phyloP scores from a whole-genome alignment of 1,284 basidiomycete species.

The Boletus semigastroideus region DNA sequence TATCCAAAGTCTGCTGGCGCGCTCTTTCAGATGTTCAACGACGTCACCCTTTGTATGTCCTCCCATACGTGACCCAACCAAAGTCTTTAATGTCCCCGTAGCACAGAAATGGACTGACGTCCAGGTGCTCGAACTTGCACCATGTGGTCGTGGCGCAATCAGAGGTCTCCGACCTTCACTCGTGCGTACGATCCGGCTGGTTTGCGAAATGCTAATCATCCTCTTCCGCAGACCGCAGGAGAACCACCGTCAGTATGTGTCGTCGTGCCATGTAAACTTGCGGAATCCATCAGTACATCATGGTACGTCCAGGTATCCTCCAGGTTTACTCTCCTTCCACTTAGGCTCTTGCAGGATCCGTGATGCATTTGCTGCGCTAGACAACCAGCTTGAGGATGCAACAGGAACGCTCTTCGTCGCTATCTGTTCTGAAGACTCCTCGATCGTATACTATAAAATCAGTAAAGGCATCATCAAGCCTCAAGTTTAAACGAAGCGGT shows the following conservation, averaged over 20 bases:
- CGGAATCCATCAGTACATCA: conserved; percentile 60
- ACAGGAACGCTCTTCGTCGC: conserved; percentile 62
- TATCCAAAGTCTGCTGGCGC: conserved; percentile 52
- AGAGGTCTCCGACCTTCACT: conserved; percentile 55
- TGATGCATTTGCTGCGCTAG: conserved; percentile 52
- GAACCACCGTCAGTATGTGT: conserved; percentile 34
- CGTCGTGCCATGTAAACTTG: conserved; percentile 67
- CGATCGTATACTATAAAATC: conserved; percentile 80
- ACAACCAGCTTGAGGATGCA: conserved; percentile 17
- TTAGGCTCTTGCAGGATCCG: conserved; percentile 45
- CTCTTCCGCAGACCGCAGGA: conserved; percentile 17
- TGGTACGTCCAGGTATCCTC: conserved; percentile 33
- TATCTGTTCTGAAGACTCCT: conserved; percentile 73
- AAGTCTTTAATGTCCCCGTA: conserved; percentile 32
- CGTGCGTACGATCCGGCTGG: conserved; percentile 37
- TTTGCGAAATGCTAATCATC: not conserved
- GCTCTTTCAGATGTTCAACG: conserved; percentile 64
- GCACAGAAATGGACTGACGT: conserved; percentile 72
- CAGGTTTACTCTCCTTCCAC: conserved; percentile 29
- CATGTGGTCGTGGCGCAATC: conserved; percentile 56
- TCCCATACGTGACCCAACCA: not conserved
- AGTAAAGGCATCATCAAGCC: conserved; percentile 75
- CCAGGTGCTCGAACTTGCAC: conserved; percentile 57
- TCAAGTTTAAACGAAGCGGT: conserved; percentile 40
- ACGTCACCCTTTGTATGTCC: conserved; percentile 49